phyloP scores from a whole-genome alignment of 2,329 filamentous ascomycete species.

The Chaetomiaceae sp. region DNA sequence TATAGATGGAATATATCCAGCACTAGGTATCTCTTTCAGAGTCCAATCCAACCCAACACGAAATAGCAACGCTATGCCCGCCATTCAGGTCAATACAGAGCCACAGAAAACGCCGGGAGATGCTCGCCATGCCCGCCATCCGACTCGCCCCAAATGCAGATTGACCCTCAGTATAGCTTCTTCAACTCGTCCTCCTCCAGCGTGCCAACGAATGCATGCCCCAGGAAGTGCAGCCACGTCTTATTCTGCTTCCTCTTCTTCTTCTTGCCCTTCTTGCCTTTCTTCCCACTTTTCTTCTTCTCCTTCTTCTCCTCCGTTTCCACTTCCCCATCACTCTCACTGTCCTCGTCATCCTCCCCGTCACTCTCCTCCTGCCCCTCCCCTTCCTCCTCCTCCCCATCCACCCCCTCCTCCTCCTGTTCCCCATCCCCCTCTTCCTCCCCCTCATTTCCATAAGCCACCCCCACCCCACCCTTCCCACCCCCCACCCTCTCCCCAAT shows the following conservation, averaged over 20 bases:
- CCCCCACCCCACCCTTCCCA: background rate
- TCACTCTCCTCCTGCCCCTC: constrained; percentile 28
- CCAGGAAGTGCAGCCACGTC: constrained; percentile 71
- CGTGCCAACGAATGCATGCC: constrained; percentile 73
- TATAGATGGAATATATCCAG: too few relatives aligned
- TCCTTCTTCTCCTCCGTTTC: constrained; percentile 38
- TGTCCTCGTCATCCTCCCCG: constrained; percentile 19
- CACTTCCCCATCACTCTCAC: constrained; percentile 28
- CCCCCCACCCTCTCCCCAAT: constrained; percentile 52
- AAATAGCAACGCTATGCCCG: too few relatives aligned
- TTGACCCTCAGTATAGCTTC: constrained; percentile 25
- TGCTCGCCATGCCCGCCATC: background rate
- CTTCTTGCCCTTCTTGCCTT: constrained; percentile 46
- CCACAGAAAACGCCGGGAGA: background rate
- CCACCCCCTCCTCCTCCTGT: constrained; percentile 20
- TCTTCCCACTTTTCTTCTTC: constrained; percentile 38
- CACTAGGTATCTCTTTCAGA: too few relatives aligned
- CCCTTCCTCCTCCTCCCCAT: constrained; percentile 11
- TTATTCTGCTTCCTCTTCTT: constrained; percentile 54
- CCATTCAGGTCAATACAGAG: too few relatives aligned
- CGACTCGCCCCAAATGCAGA: background rate
- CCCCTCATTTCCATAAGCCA: background rate
- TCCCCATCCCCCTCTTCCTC: constrained; percentile 55
- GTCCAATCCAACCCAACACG: too few relatives aligned
- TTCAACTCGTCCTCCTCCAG: constrained; percentile 59